A percentile compares a stretch with the other conserved stretches of the same genome.
phyloP scores from a whole-genome alignment of 805 yeast species.

The Sugiyamaella smithiae region DNA sequence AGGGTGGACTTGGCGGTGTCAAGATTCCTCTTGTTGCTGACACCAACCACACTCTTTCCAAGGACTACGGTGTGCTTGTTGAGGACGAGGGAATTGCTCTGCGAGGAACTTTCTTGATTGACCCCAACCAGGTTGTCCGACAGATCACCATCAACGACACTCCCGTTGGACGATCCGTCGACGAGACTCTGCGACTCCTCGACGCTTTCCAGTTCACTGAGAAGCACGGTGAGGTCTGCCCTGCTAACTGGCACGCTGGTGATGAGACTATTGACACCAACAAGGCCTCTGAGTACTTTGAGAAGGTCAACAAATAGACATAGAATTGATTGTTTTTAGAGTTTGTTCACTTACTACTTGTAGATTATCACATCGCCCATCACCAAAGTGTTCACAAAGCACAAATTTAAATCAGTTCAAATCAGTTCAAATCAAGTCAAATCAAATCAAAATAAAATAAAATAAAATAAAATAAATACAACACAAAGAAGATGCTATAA shows the following conservation, averaged over 20 bases:
- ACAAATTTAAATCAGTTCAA: too few relatives aligned
- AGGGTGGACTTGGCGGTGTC: slow-evolving; percentile 97
- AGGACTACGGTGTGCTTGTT: slow-evolving; percentile 95
- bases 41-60: slow-evolving; percentile 91
- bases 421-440: too few relatives aligned
- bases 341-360: too few relatives aligned
- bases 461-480: too few relatives aligned
- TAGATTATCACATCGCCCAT: too few relatives aligned
- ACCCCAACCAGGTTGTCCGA: slow-evolving; percentile 92
- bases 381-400: too few relatives aligned
- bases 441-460: too few relatives aligned
- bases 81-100: slow-evolving; percentile 96
- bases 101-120: slow-evolving; percentile 97
- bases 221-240: slow-evolving; percentile 98
- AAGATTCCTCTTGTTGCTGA: slow-evolving; percentile 94
- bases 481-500: too few relatives aligned
- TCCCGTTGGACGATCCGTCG: slow-evolving; percentile 99
- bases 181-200: slow-evolving; percentile 93
- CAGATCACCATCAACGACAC: slow-evolving; percentile 97
- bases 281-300: slow-evolving; percentile 77
- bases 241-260: slow-evolving; percentile 99
- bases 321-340: not conserved
- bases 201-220: slow-evolving; percentile 99
- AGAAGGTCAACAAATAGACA: slow-evolving; percentile 50
- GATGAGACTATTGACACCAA: slow-evolving; percentile 81